phyloP scores from a whole-genome alignment of 257 asterid genomes.

The Orobanche coerulescens region DNA sequence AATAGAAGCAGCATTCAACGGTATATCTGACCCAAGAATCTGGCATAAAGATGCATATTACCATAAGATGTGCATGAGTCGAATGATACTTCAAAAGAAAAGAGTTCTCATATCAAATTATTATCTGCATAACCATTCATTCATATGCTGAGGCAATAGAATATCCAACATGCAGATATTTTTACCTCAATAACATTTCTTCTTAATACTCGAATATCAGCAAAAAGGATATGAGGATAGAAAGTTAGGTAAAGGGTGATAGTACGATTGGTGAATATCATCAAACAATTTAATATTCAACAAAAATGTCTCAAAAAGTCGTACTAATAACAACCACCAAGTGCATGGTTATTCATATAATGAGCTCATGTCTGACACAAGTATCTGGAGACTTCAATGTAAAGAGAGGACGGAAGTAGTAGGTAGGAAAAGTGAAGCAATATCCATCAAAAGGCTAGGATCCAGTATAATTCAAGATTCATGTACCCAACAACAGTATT shows the following conservation, averaged over 20 bases:
- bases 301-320: not conserved
- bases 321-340: not conserved
- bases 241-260: no score
- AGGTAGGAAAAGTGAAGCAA: not conserved
- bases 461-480: not conserved
- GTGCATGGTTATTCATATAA: not conserved
- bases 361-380: not conserved
- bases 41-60: constrained; percentile 21
- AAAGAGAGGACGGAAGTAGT: not conserved
- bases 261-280: not conserved
- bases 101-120: no score
- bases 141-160: not conserved
- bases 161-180: not conserved
- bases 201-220: no score
- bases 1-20: constrained; percentile 23
- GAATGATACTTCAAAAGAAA: no score
- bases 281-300: not conserved
- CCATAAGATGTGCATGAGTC: not conserved
- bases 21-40: constrained; percentile 47
- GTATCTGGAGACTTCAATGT: not conserved
- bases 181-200: not conserved
- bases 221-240: no score
- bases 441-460: not conserved
- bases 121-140: not conserved
- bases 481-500: not conserved